A percentile compares a stretch with the other conserved stretches of the same genome.
Conservation (phyloP, 192 early-diverging fungal species). For the Coemansia sp. region DNA sequence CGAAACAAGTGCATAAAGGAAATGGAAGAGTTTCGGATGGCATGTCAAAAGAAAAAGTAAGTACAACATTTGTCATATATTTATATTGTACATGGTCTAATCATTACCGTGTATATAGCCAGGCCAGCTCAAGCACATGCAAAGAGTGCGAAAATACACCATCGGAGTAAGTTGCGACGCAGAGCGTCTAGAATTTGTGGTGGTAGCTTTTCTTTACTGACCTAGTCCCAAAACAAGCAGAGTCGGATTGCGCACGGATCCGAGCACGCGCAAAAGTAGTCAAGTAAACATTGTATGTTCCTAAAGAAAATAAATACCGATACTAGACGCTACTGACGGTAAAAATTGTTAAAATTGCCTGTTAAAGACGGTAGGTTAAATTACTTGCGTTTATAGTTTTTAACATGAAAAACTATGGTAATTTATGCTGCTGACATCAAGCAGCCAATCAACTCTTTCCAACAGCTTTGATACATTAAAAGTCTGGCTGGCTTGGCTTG, state of each 20-base stretch:
- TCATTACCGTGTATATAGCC: not conserved
- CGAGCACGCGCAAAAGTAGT: no score
- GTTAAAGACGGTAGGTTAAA: no score
- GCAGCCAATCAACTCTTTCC: not conserved
- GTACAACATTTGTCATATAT: not conserved
- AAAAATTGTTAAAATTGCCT: no score
- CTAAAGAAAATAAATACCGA: not conserved
- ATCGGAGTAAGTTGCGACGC: not conserved
- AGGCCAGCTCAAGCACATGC: not conserved
- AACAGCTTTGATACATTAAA: not conserved
- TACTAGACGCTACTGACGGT: not conserved
- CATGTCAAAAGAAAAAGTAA: constrained; percentile 57
- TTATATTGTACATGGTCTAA: not conserved
- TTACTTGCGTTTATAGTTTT: no score
- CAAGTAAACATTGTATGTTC: not conserved
- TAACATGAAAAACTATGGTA: no score
- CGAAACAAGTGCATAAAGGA: constrained; percentile 62
- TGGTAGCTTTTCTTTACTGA: not conserved
- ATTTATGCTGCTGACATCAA: not conserved
- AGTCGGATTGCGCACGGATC: no score
- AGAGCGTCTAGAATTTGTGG: not conserved
- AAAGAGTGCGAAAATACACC: not conserved
- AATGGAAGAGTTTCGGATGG: constrained; percentile 61
- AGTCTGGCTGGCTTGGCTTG: not conserved
- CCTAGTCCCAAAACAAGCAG: no score